phyloP scores from a whole-genome alignment of 176 grass and related monocot genomes.

The Phoenix dactylifera region DNA sequence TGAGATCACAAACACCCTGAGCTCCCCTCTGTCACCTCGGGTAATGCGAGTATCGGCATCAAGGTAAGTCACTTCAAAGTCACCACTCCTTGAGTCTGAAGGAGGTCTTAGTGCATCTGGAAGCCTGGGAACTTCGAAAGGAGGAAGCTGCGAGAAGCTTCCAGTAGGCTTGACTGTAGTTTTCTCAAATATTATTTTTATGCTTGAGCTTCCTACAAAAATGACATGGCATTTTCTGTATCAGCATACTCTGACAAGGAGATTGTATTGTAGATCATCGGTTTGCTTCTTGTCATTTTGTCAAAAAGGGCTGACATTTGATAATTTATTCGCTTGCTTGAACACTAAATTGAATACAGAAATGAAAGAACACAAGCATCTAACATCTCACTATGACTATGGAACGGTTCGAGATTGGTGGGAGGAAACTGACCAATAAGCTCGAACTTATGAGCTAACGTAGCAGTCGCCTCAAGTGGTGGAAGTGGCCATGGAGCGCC shows the following conservation, averaged over 20 bases:
- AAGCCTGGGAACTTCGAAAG: constrained; percentile 67
- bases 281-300: too few species aligned
- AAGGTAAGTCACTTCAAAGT: constrained; percentile 87
- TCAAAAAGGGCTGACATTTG: too few species aligned
- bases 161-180: constrained; percentile 83
- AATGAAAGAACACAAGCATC: too few species aligned
- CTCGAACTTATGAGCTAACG: constrained; percentile 76
- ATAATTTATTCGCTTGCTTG: too few species aligned
- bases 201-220: constrained; percentile 36
- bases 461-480: constrained; percentile 48
- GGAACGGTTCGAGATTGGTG: too few species aligned
- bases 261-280: too few species aligned
- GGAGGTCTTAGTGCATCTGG: constrained; percentile 59
- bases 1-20: constrained; percentile 84
- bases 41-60: constrained; percentile 73
- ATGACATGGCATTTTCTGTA: not conserved
- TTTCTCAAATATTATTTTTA: constrained; percentile 80
- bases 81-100: constrained; percentile 65
- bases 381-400: too few species aligned
- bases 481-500: constrained; percentile 79
- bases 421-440: constrained; percentile 42
- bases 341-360: too few species aligned
- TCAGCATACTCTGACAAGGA: too few species aligned
- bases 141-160: constrained; percentile 62
- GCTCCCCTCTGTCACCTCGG: constrained; percentile 66